Evolutionary conservation across 2,329 filamentous ascomycete genomes (phyloP).

Genomic region (Spiromastix sp.): DNA sequence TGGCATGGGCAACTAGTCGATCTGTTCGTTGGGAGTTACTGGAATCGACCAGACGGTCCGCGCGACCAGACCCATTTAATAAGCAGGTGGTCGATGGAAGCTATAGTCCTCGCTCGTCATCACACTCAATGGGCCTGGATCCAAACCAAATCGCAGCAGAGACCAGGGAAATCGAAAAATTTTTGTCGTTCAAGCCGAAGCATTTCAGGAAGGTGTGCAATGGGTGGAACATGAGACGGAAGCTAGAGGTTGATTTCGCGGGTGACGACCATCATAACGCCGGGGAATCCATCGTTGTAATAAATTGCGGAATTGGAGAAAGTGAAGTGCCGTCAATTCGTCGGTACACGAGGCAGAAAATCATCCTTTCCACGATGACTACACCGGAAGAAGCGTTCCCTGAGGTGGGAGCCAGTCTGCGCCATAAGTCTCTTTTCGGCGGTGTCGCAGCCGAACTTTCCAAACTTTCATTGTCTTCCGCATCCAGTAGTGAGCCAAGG

Average conservation of each 20-base stretch:
- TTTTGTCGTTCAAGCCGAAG: conserved; percentile 59
- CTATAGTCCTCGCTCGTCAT: conserved; percentile 72
- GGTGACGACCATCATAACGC: conserved; percentile 64
- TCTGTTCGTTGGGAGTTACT: conserved; percentile 71
- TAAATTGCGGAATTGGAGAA: conserved; percentile 61
- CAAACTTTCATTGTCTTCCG: conserved; percentile 9
- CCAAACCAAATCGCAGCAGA: conserved; percentile 63
- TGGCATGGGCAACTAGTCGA: conserved; percentile 72
- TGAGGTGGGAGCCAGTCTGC: conserved; percentile 12
- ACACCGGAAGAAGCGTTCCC: conserved; percentile 12
- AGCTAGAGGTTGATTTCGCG: conserved; percentile 79
- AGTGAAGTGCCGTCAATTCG: conserved; percentile 42
- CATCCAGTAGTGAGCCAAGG: conserved; percentile 12
- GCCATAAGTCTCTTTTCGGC: conserved; percentile 41
- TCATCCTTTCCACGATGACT: conserved; percentile 16
- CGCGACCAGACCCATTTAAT: conserved; percentile 62
- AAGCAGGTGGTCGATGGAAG: conserved; percentile 58
- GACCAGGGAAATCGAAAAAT: conserved; percentile 71
- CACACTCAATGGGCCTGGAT: conserved; percentile 59
- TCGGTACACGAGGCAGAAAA: conserved; percentile 48
- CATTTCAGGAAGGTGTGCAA: conserved; percentile 69
- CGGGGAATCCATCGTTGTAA: conserved; percentile 66
- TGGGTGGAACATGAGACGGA: conserved; percentile 87
- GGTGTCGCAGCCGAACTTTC: conserved; percentile 18
- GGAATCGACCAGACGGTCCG: conserved; percentile 63